Evolutionary conservation across 306 rosid genomes (phyloP), one percentile per base, ranked within the genome.

Genomic region (Cercis canadensis): DNA sequence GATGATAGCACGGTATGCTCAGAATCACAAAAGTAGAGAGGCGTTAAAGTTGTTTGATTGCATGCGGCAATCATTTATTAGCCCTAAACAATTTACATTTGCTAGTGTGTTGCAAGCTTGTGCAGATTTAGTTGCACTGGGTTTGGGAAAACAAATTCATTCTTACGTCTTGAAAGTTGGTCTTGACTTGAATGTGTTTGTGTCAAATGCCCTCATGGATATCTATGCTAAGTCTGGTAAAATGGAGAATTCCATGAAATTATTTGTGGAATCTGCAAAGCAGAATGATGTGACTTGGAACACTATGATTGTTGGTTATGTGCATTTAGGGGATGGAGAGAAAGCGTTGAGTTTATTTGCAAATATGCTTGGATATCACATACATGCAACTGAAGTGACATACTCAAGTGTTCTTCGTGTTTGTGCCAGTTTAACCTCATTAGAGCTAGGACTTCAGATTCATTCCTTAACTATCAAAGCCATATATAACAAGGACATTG

Each of bases 41-140:
- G 77, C 81, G 36, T 39, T 77, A 68, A 62, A 70, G 41, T 56
- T 77, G 62, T 70, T 77, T 56, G 1, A 18, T 47, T 67, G 49
- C 5, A 34, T 77, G 73, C 55, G 81, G 55, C 55, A 70, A 14
- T 21, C 81, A 37, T 62, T 62, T 43, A 53, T 70, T 70, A 62
- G 49, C 39, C 77, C 77, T 17, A 77, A 77, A 56, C 52, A 64
- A 40, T 77, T 70, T 56, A 64, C 77, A 7, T 77, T 63, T 62
- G 81, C 81, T 37, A 77, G 81, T 40, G 72, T 77, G 41, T 31
- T 70, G 73, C 81, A 70, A 70, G 81, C 81, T 37, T 77, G 81
- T 77, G 40, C 68, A 4, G 45, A 77, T 56, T 57, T 63, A 44
- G 67, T 47, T 46, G 59, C 6, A 3, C 40, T 62, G 19, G 46